Evolutionary conservation across 306 rosid species (phyloP), one percentile per base, ranked within the genome.

Genomic region (Glycine tomentella): DNA sequence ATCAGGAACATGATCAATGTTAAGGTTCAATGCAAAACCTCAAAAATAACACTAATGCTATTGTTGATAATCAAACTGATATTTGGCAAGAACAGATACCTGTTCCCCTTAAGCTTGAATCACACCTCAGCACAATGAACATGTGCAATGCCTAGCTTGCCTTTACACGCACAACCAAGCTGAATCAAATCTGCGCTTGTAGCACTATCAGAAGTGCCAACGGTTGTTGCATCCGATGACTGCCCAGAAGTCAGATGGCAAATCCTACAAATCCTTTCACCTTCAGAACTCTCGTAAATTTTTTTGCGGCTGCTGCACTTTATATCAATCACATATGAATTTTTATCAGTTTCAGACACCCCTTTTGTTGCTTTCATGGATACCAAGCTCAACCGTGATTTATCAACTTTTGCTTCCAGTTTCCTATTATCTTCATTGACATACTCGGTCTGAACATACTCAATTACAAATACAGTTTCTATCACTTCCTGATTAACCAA

Each of bases 131-230:
- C 99, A 86, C 99, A 95, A 82, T 90, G 92, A 84, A 57, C 76
- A 50, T 95, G 99, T 1, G 93, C 89, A 80, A 91, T 86, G 58
- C 99, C 97, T 15, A 93, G 92, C 81, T 95, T 98, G 64, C 90
- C 93, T 88, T 93, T 95, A 80, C 99, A 93, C 2, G 85, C 88
- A 77, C 99, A 95, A 25, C 99, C 99, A 55, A 95, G 98, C 78
- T 79, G 93, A 88, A 95, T 86, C 76, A 93, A 86, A 61, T 93
- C 93, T 5, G 80, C 48, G 48, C 51, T 78, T 46, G 80, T 48
- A 67, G 76, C 75, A 80, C 50, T 72, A 58, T 9, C 66, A 79
- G 80, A 76, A 71, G 71, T 63, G 72, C 72, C 74, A 68, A 65
- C 80, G 50, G 55, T 52, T 20, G 83, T 77, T 72, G 80, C 84